Percentiles rank a stretch among this genome's conserved stretches.
Conservation (phyloP, 495 filamentous ascomycete genomes). For the Corynascus novoguineensis region DNA sequence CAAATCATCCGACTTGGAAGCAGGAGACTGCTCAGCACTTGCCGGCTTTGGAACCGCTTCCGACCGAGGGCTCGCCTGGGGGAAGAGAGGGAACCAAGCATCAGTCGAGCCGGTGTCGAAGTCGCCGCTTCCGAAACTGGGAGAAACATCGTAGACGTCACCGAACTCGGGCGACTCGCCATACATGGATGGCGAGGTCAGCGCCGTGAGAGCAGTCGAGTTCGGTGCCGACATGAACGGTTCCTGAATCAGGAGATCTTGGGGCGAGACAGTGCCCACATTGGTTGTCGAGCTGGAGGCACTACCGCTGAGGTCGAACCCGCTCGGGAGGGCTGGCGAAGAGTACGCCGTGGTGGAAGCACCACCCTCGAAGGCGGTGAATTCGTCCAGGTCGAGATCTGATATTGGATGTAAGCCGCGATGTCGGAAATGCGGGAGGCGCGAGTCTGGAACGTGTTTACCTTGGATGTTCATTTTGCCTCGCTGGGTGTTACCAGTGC, state of each 20-base stretch:
- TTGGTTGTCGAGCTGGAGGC: conserved; percentile 41
- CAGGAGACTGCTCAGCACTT: conserved; percentile 40
- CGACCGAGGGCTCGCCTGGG: conserved; percentile 37
- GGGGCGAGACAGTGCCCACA: conserved; percentile 75
- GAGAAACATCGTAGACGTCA: conserved; percentile 72
- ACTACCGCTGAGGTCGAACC: conserved; percentile 42
- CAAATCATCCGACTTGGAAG: conserved; percentile 37
- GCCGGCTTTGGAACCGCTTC: conserved; percentile 13
- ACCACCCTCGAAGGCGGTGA: conserved; percentile 49
- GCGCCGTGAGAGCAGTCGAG: conserved; percentile 73
- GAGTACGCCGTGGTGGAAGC: conserved; percentile 44
- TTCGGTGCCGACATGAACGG: conserved; percentile 68
- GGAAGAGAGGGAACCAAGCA: conserved; percentile 66
- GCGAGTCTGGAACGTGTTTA: conserved; percentile 20
- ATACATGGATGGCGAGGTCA: conserved; percentile 75
- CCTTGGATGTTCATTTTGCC: conserved; percentile 47
- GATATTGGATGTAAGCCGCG: conserved; percentile 36
- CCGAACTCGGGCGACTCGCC: conserved; percentile 65
- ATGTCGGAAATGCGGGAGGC: conserved; percentile 17
- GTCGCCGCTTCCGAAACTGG: conserved; percentile 52
- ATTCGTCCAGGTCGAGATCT: conserved; percentile 49
- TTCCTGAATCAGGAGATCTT: conserved; percentile 67
- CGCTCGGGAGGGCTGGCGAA: conserved; percentile 45
- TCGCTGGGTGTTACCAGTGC: conserved; percentile 38
- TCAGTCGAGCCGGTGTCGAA: conserved; percentile 36